Evolutionary conservation across 768 basidiomycete genomes (phyloP).

Genomic region (Paxillus involutus): DNA sequence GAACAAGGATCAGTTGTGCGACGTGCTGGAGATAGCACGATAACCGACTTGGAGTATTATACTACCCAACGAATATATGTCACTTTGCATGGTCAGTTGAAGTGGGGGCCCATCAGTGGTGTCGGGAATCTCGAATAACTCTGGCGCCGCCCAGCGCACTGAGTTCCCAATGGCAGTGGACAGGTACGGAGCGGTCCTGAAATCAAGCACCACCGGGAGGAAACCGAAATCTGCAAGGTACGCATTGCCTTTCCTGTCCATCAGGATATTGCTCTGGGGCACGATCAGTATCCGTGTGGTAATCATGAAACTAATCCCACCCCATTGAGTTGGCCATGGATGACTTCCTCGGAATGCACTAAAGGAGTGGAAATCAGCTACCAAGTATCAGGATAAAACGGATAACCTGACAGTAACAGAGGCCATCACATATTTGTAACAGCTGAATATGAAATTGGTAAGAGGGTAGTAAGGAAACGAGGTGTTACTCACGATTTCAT

Average conservation of each 20-base stretch:
- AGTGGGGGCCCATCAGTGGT: constrained; percentile 10
- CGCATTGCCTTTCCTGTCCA: constrained; percentile 29
- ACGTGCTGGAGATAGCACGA: constrained; percentile 7
- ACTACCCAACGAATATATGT: constrained; percentile 22
- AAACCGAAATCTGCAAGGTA: constrained; percentile 40
- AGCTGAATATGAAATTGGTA: background rate
- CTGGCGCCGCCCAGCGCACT: constrained; percentile 44
- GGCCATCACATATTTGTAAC: constrained; percentile 12
- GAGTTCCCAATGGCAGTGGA: constrained; percentile 40
- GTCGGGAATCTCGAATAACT: constrained; percentile 33
- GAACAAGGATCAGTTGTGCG: background rate
- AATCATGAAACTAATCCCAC: constrained; percentile 18
- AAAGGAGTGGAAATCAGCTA: background rate
- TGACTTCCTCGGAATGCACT: constrained; percentile 25
- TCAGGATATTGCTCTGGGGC: constrained; percentile 35
- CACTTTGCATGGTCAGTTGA: background rate
- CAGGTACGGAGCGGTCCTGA: constrained; percentile 20
- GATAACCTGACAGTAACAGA: constrained; percentile 18
- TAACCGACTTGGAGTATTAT: constrained; percentile 22
- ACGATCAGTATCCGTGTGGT: background rate
- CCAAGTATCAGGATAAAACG: constrained; percentile 5
- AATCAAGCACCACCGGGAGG: constrained; percentile 27
- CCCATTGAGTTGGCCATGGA: constrained; percentile 48
- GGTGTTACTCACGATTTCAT: constrained; percentile 16
- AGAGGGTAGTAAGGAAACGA: background rate